A percentile compares a stretch with the other conserved stretches of the same genome.
Conservation (phyloP, 352 stramenopile genomes). For the Phytopythium montanum region DNA sequence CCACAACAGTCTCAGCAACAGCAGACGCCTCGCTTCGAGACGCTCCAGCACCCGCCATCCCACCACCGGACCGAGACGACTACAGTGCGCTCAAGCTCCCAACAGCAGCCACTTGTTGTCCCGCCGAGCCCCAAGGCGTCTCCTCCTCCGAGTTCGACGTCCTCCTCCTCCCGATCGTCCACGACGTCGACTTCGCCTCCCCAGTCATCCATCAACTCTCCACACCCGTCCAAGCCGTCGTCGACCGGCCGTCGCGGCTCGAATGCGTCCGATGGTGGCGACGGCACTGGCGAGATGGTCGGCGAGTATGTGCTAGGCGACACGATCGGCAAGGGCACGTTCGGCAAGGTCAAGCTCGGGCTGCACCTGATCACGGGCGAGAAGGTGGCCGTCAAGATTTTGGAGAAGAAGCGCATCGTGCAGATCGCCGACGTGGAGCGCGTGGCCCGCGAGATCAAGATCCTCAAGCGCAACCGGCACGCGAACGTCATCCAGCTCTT, state of each 20-base stretch:
- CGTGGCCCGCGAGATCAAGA: constrained; percentile 93
- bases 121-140: neutral
- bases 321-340: constrained; percentile 92
- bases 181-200: neutral
- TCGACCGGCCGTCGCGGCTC: constrained; percentile 2
- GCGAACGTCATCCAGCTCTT: constrained; percentile 82
- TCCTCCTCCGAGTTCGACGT: neutral
- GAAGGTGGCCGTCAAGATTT: constrained; percentile 91
- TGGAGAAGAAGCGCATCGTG: constrained; percentile 91
- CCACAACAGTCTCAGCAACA: constrained; percentile 14
- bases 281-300: constrained; percentile 41
- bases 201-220: neutral
- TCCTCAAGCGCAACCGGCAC: constrained; percentile 90
- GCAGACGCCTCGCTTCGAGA: neutral
- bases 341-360: constrained; percentile 91
- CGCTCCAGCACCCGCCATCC: neutral
- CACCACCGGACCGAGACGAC: neutral
- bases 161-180: neutral
- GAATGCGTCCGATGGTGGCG: constrained; percentile 6
- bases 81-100: neutral
- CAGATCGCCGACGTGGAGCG: constrained; percentile 86
- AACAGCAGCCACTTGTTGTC: neutral
- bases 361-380: constrained; percentile 88
- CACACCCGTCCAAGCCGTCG: neutral
- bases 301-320: constrained; percentile 90